A percentile compares a stretch with the other conserved stretches of the same genome.
Evolutionary conservation across 1,284 basidiomycete species (phyloP).

Genomic region (Tilletia indica): DNA sequence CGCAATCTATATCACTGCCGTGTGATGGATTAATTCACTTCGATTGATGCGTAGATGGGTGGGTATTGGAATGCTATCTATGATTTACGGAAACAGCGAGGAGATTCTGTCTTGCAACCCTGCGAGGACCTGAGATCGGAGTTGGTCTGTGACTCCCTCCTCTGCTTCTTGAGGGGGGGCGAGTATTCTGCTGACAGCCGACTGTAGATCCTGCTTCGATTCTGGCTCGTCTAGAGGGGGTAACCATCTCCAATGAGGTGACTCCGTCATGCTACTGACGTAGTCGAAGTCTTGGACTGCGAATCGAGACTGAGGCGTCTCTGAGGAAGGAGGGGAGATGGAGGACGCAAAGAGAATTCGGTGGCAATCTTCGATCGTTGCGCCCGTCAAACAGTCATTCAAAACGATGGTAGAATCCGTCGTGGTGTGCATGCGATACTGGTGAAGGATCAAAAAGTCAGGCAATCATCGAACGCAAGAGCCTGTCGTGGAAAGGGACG

Average conservation of each 20-base stretch:
- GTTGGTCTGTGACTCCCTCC: no score
- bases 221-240: not conserved
- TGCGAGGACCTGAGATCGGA: no score
- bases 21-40: no score
- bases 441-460: no score
- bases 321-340: not conserved
- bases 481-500: not conserved
- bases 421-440: constrained; percentile 16
- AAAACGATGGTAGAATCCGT: not conserved
- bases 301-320: not conserved
- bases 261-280: constrained; percentile 7
- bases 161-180: no score
- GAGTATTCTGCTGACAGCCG: no score
- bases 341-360: constrained; percentile 8
- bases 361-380: constrained; percentile 12
- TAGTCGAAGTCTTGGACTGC: constrained; percentile 16
- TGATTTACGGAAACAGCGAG: no score
- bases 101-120: no score
- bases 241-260: constrained; percentile 3
- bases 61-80: no score
- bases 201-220: no score
- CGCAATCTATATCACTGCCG: no score
- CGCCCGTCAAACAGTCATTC: not conserved
- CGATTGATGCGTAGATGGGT: not conserved
- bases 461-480: not conserved